Evolutionary conservation across 2,329 filamentous ascomycete species (phyloP).

Genomic region (Cordyceps militaris): DNA sequence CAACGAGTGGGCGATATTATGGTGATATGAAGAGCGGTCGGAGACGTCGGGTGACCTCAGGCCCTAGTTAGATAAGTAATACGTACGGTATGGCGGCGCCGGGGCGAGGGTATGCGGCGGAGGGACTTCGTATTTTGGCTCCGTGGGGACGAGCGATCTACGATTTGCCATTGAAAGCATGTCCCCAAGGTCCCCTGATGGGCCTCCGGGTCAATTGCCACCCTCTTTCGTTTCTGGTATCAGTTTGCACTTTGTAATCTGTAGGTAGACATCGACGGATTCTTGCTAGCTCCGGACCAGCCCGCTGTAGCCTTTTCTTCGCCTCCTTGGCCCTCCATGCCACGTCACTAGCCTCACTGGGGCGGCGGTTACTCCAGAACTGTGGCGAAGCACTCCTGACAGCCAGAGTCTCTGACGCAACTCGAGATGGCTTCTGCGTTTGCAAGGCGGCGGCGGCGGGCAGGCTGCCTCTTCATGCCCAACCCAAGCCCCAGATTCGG

Average conservation of each 20-base stretch:
- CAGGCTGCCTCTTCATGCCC: conserved; percentile 11
- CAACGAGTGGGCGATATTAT: too few species aligned
- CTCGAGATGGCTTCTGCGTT: conserved; percentile 1
- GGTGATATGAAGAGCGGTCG: neutral
- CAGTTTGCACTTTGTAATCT: neutral
- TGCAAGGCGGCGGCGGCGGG: neutral
- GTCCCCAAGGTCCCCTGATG: neutral
- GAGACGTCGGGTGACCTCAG: conserved; percentile 6
- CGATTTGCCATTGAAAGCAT: conserved; percentile 3
- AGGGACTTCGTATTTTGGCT: neutral
- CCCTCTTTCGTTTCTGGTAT: neutral
- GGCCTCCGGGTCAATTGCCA: neutral
- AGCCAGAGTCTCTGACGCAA: too few species aligned
- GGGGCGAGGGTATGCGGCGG: neutral
- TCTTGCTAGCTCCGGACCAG: conserved; percentile 9
- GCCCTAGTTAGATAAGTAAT: neutral
- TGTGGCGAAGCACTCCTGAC: conserved; percentile 30
- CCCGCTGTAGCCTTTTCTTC: conserved; percentile 2
- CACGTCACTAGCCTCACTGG: conserved; percentile 40
- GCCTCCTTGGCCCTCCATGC: conserved; percentile 22
- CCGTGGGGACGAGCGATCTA: conserved; percentile 1
- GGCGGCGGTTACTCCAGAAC: conserved; percentile 12
- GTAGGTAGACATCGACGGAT: too few species aligned
- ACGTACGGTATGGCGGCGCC: neutral
- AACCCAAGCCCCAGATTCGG: conserved; percentile 12